Evolutionary conservation across 2,329 filamentous ascomycete species (phyloP).

Genomic region (Annulohypoxylon truncatum): DNA sequence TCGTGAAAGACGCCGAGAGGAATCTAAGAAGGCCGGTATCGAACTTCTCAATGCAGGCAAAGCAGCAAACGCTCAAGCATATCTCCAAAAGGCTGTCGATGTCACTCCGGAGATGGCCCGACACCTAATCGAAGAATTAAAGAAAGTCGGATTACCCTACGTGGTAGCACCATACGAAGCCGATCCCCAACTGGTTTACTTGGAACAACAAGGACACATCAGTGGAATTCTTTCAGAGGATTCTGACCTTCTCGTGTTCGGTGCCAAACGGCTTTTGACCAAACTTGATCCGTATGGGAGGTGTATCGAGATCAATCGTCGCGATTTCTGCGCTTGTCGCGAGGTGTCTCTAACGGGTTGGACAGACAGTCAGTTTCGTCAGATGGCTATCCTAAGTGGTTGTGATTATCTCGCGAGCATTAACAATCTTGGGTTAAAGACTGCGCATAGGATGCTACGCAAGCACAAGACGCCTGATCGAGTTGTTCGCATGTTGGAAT

Average conservation of each 20-base stretch:
- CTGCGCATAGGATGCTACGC: conserved; percentile 87
- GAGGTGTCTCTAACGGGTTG: conserved; percentile 92
- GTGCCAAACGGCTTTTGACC: conserved; percentile 88
- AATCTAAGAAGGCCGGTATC: conserved; percentile 79
- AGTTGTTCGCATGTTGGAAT: conserved; percentile 83
- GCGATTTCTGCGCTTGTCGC: conserved; percentile 87
- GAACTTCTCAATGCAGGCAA: conserved; percentile 87
- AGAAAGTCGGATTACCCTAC: conserved; percentile 81
- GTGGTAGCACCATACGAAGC: conserved; percentile 97
- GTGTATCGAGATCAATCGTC: conserved; percentile 89
- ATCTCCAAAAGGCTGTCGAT: conserved; percentile 95
- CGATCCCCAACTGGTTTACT: conserved; percentile 94
- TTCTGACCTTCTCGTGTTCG: conserved; percentile 95
- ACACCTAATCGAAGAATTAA: conserved; percentile 90
- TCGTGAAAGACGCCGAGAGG: conserved; percentile 78
- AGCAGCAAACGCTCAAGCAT: conserved; percentile 79
- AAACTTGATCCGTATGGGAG: conserved; percentile 95
- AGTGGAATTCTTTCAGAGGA: conserved; percentile 94
- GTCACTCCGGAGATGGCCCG: conserved; percentile 97
- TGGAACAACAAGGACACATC: conserved; percentile 87
- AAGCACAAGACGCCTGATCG: conserved; percentile 91
- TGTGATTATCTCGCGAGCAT: conserved; percentile 95
- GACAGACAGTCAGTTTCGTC: conserved; percentile 90
- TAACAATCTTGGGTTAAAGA: conserved; percentile 89
- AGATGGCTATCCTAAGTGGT: conserved; percentile 95